Evolutionary conservation across 2,329 filamentous ascomycete genomes (phyloP).

Genomic region (Graphiopsis chlorocephala): DNA sequence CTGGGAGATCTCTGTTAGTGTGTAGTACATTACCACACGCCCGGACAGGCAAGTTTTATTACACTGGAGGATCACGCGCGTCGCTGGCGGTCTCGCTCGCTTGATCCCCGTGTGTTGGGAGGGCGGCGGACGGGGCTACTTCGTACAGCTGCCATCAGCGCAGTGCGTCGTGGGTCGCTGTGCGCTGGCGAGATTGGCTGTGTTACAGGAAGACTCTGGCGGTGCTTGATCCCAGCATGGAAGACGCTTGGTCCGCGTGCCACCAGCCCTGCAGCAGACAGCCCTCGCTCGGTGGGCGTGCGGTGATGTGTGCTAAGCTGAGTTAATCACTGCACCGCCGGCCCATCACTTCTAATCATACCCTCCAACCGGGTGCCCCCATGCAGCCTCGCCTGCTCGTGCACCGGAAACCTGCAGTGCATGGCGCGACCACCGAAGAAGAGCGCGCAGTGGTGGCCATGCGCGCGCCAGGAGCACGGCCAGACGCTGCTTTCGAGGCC

Average conservation of each 20-base stretch:
- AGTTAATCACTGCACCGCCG: neutral
- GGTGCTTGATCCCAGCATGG: slow-evolving; percentile 12
- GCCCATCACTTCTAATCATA: slow-evolving; percentile 1
- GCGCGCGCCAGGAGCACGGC: neutral
- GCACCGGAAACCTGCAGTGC: slow-evolving; percentile 2
- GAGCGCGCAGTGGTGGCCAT: neutral
- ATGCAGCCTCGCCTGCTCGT: slow-evolving; percentile 6
- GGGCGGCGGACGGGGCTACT: neutral
- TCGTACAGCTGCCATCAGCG: neutral
- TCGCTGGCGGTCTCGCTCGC: neutral
- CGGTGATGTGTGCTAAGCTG: neutral
- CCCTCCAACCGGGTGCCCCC: slow-evolving; percentile 14
- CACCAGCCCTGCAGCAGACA: slow-evolving; percentile 5
- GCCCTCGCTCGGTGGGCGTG: neutral
- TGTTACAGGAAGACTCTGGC: slow-evolving; percentile 11
- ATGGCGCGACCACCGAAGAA: slow-evolving; percentile 2
- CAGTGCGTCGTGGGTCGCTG: neutral
- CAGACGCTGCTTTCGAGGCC: neutral
- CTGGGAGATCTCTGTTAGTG: neutral
- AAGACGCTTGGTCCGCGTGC: slow-evolving; percentile 3
- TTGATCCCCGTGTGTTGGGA: neutral
- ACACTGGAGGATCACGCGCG: neutral
- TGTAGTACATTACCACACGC: neutral
- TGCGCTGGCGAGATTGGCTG: slow-evolving; percentile 4
- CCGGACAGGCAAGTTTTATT: neutral